Conservation (phyloP, 2,329 filamentous ascomycete species). For the Aureobasidium subglaciale region DNA sequence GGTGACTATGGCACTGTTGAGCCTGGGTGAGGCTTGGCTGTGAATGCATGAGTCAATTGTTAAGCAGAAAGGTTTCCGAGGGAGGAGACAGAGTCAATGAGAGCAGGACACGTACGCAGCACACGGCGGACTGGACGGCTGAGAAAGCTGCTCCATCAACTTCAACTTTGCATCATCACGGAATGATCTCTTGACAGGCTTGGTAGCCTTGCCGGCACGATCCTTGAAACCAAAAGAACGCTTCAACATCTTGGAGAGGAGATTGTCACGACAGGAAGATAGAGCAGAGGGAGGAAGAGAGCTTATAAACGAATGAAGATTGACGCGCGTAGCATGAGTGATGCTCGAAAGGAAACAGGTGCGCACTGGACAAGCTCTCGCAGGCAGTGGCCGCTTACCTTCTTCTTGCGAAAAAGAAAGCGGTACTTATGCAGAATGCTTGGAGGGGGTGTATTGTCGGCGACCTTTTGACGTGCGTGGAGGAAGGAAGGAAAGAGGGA, state of each 20-base stretch:
- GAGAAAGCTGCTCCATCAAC: slow-evolving; percentile 74
- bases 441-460: slow-evolving; percentile 17
- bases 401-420: background rate
- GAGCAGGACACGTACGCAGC: slow-evolving; percentile 6
- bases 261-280: slow-evolving; percentile 32
- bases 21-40: slow-evolving; percentile 34
- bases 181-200: slow-evolving; percentile 66
- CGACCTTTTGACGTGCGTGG: slow-evolving; percentile 17
- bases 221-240: slow-evolving; percentile 79
- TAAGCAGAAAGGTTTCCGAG: background rate
- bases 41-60: background rate
- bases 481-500: slow-evolving; percentile 1
- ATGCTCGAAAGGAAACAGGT: slow-evolving; percentile 1
- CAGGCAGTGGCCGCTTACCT: slow-evolving; percentile 8
- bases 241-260: slow-evolving; percentile 70
- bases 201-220: slow-evolving; percentile 81
- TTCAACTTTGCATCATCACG: slow-evolving; percentile 78
- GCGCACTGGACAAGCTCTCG: slow-evolving; percentile 16
- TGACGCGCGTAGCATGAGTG: slow-evolving; percentile 15
- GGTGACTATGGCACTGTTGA: slow-evolving; percentile 72
- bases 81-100: background rate
- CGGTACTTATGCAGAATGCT: slow-evolving; percentile 14
- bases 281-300: background rate
- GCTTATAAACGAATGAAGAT: slow-evolving; percentile 14
- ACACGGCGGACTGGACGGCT: slow-evolving; percentile 42